Evolutionary conservation across 2,329 filamentous ascomycete species (phyloP).

Genomic region (Penicillium sp.): DNA sequence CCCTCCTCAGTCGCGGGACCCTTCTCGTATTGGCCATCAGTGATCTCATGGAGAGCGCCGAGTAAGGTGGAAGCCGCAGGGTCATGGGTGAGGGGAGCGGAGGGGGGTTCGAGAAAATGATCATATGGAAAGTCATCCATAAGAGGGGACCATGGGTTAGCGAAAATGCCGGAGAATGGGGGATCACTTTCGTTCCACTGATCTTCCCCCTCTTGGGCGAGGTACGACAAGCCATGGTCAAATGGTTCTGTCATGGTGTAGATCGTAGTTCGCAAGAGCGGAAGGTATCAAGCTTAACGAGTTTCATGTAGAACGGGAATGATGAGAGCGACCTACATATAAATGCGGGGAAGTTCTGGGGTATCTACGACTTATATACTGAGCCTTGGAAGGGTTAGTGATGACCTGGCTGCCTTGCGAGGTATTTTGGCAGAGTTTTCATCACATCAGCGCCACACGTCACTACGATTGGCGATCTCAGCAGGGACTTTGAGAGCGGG

Average conservation of each 20-base stretch:
- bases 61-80: neutral
- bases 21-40: neutral
- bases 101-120: neutral
- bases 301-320: neutral
- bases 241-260: neutral
- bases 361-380: conserved; percentile 1
- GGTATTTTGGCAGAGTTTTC: conserved; percentile 1
- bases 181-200: neutral
- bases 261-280: neutral
- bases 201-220: neutral
- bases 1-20: neutral
- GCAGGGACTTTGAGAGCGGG: neutral
- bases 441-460: neutral
- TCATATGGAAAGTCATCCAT: neutral
- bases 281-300: neutral
- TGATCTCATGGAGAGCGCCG: neutral
- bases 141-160: neutral
- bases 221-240: neutral
- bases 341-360: neutral
- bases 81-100: neutral
- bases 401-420: conserved; percentile 1
- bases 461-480: neutral
- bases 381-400: too few relatives aligned
- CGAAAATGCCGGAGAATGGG: neutral
- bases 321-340: neutral